A percentile compares a stretch with the other conserved stretches of the same genome.
These are phyloP conservation scores for Trichoderma arundinaceum DNA, from an alignment of 2,329 filamentous ascomycete genomes.

Conservation along the genomic window DNA sequence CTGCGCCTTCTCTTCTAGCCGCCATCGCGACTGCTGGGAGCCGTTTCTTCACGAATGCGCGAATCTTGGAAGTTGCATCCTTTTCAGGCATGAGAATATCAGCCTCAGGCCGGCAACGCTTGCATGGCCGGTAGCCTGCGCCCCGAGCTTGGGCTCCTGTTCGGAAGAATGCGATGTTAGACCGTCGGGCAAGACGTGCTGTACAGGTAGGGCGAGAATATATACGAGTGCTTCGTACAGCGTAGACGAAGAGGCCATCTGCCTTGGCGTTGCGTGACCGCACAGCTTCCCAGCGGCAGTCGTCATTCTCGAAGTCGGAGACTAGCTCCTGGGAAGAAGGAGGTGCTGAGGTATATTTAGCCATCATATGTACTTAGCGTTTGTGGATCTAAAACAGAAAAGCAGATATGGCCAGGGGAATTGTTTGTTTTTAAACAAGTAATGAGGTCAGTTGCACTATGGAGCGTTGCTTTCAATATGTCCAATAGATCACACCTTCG, in stretches of 20 bases:
- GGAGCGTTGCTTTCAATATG: slow-evolving; percentile 3
- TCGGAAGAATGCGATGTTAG: slow-evolving; percentile 63
- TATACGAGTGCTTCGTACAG: slow-evolving; percentile 50
- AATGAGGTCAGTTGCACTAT: not conserved
- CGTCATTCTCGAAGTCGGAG: slow-evolving; percentile 40
- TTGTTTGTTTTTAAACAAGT: not conserved
- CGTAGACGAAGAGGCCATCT: slow-evolving; percentile 51
- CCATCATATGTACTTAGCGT: not conserved
- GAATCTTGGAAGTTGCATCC: slow-evolving; percentile 47
- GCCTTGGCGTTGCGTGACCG: slow-evolving; percentile 43
- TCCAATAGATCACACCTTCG: not conserved
- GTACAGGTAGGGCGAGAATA: slow-evolving; percentile 68
- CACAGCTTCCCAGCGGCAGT: slow-evolving; percentile 46
- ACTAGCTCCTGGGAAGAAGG: not conserved
- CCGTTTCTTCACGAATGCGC: not conserved
- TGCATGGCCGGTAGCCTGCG: slow-evolving; percentile 61
- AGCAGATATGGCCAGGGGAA: not conserved
- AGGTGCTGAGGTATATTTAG: not conserved
- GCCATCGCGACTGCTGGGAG: not conserved
- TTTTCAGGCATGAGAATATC: slow-evolving; percentile 50
- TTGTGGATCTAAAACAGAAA: not conserved
- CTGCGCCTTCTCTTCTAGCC: slow-evolving; percentile 27
- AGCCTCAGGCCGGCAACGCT: slow-evolving; percentile 58
- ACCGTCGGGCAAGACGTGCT: slow-evolving; percentile 63
- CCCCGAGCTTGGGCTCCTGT: slow-evolving; percentile 50